A percentile compares a stretch with the other conserved stretches of the same genome.
Conservation (phyloP, 805 yeast genomes). For the Candida piceae region DNA sequence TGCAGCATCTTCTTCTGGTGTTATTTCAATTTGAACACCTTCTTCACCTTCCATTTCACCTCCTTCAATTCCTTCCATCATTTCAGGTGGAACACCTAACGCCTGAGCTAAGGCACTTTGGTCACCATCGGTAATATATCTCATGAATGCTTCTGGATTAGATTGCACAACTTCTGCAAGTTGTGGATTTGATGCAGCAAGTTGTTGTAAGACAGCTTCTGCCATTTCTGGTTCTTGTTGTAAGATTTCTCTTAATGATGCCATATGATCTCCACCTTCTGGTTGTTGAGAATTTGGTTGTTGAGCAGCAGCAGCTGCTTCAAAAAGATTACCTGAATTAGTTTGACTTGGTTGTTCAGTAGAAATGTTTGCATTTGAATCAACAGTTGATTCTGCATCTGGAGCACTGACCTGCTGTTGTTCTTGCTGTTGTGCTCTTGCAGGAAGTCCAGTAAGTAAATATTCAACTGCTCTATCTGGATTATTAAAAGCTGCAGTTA, state of each 20-base stretch:
- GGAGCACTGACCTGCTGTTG: constrained; percentile 19
- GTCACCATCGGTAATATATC: constrained; percentile 62
- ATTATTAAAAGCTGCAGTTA: constrained; percentile 93
- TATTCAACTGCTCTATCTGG: constrained; percentile 98
- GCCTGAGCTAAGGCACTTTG: constrained; percentile 46
- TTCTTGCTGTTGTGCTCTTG: constrained; percentile 26
- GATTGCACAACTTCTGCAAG: constrained; percentile 72
- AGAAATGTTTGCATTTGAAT: constrained; percentile 9
- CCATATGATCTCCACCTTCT: constrained; percentile 35
- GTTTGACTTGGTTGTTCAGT: constrained; percentile 30
- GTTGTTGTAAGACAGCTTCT: constrained; percentile 75
- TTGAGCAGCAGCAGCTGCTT: constrained; percentile 40
- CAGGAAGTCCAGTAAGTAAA: constrained; percentile 85
- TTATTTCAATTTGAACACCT: constrained; percentile 53
- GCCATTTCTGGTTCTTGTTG: constrained; percentile 85
- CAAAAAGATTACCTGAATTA: constrained; percentile 45
- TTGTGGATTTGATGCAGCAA: constrained; percentile 80
- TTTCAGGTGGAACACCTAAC: constrained; percentile 36
- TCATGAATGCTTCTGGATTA: constrained; percentile 86
- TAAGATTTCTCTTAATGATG: constrained; percentile 68
- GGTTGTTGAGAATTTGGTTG: constrained; percentile 25
- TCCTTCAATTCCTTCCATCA: constrained; percentile 31
- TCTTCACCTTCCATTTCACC: constrained; percentile 38
- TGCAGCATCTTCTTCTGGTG: constrained; percentile 86
- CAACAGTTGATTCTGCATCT: constrained; percentile 17